Conservation (phyloP, 108 stramenopile genomes). For the Nitzschia sp. region DNA sequence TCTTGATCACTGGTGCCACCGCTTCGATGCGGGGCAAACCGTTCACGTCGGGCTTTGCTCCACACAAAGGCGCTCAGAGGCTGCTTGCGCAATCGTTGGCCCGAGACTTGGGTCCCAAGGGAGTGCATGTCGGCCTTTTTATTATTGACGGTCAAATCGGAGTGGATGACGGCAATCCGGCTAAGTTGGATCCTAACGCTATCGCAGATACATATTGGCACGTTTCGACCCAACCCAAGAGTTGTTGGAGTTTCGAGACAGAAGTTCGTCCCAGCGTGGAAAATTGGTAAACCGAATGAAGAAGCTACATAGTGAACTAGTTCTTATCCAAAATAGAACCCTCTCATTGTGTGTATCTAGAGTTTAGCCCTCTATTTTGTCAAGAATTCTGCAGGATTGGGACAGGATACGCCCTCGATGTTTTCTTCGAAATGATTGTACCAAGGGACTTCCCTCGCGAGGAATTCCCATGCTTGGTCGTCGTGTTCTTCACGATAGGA, state of each 20-base stretch:
- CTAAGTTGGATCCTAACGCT: slow-evolving; percentile 27
- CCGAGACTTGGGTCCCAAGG: slow-evolving; percentile 35
- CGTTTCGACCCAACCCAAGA: slow-evolving; percentile 29
- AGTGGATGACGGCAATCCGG: slow-evolving; percentile 3
- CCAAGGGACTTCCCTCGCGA: too few relatives aligned
- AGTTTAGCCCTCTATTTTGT: too few relatives aligned
- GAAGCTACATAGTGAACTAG: too few relatives aligned
- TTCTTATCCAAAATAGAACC: too few relatives aligned
- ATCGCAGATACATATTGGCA: slow-evolving; percentile 36
- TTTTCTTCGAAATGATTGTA: too few relatives aligned
- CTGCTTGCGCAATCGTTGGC: slow-evolving; percentile 31
- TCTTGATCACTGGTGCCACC: slow-evolving; percentile 36
- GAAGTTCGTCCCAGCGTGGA: slow-evolving; percentile 32
- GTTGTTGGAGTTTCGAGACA: slow-evolving; percentile 33
- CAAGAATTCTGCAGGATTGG: too few relatives aligned
- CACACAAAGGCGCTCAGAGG: slow-evolving; percentile 29
- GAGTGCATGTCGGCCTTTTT: slow-evolving; percentile 33
- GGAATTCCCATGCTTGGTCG: too few relatives aligned
- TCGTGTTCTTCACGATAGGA: too few relatives aligned
- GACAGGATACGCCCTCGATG: too few relatives aligned
- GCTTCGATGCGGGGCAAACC: slow-evolving; percentile 38
- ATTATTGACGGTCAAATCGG: slow-evolving; percentile 42
- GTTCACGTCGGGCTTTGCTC: slow-evolving; percentile 36
- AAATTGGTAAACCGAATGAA: slow-evolving; percentile 37
- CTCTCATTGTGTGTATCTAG: too few relatives aligned